phyloP scores from a whole-genome alignment of 441 rosid genomes.

The Gossypium aridum region DNA sequence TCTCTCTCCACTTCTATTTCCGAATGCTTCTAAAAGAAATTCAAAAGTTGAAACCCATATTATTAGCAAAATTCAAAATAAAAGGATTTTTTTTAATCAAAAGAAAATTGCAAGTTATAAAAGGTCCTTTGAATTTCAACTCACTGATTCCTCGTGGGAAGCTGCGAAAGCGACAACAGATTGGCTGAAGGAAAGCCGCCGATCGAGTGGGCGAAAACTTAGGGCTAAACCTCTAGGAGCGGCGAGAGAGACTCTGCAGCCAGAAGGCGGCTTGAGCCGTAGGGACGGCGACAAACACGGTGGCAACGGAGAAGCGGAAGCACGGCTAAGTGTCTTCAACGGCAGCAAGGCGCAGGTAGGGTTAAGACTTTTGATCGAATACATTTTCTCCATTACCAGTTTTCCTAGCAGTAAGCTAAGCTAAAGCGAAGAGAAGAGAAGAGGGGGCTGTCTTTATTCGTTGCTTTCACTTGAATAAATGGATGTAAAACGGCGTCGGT shows the following conservation, averaged over 20 bases:
- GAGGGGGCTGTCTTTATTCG: background rate
- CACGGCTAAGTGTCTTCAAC: constrained; percentile 19
- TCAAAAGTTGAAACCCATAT: background rate
- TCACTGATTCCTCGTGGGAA: constrained; percentile 72
- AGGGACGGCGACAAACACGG: constrained; percentile 19
- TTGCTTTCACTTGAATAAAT: background rate
- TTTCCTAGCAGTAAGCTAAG: background rate
- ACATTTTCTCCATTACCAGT: constrained; percentile 19
- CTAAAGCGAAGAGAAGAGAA: background rate
- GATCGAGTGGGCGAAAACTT: constrained; percentile 26
- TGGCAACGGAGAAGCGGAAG: constrained; percentile 20
- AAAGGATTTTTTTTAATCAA: background rate
- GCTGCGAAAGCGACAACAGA: constrained; percentile 37
- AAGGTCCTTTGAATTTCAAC: background rate
- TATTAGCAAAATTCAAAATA: background rate
- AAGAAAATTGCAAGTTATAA: background rate
- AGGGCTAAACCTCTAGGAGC: constrained; percentile 28
- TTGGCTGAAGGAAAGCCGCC: constrained; percentile 20
- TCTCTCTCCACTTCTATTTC: constrained; percentile 58
- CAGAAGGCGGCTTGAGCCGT: constrained; percentile 24
- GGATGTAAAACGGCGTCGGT: background rate
- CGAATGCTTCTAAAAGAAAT: constrained; percentile 36
- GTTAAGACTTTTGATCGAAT: constrained; percentile 38
- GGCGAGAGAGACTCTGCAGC: constrained; percentile 15
- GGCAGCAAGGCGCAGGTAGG: constrained; percentile 14